Evolutionary conservation across 768 basidiomycete species (phyloP), one percentile per base, ranked within the genome.

Genomic region (Boletus pseudo-olivaceus): DNA sequence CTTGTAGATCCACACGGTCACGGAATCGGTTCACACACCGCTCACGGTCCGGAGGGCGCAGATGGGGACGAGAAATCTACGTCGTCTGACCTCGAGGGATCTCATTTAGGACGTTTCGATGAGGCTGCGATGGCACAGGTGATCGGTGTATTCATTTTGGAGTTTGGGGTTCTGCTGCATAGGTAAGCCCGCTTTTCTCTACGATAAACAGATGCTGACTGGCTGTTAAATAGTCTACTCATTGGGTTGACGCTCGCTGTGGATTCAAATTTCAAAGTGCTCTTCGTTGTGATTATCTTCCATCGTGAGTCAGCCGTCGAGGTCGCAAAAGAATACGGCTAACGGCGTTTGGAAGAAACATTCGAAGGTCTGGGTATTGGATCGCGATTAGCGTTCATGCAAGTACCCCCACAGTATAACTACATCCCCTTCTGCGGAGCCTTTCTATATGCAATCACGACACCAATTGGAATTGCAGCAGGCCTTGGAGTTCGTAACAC

Each of bases 341-440:
- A 20, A 69, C 26, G 14, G 10, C 4, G 19, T 20, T 19, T 40
- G 47, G 7, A 64, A 93, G 90, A 96, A 79, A 88, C 82, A 40
- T 98, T 98, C 64, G 96, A 98, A 70, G 96, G 94, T 20, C 80
- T 98, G 42, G 96, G 93, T 67, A 76, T 98, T 20, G 96, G 96
- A 9, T 86, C 93, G 0, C 89, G 96, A 9, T 76, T 98, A 11
- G 92, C 95, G 1, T 84, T 78, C 68, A 78, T 98, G 65, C 72
- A 73, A 17, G 74, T 93, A 2, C 78, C 88, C 0, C 57, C 66
- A 1, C 66, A 69, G 54, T 88, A 83, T 63, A 71, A 66, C 50
- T 84, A 73, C 69, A 67, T 88, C 2, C 87, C 90, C 5, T 65
- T 82, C 41, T 58, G 72, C 32, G 90, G 77, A 3, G 90, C 85